Evolutionary conservation across 2,329 filamentous ascomycete genomes (phyloP), one percentile per base, ranked within the genome.

Genomic region (Sporothrix euskadiensis): DNA sequence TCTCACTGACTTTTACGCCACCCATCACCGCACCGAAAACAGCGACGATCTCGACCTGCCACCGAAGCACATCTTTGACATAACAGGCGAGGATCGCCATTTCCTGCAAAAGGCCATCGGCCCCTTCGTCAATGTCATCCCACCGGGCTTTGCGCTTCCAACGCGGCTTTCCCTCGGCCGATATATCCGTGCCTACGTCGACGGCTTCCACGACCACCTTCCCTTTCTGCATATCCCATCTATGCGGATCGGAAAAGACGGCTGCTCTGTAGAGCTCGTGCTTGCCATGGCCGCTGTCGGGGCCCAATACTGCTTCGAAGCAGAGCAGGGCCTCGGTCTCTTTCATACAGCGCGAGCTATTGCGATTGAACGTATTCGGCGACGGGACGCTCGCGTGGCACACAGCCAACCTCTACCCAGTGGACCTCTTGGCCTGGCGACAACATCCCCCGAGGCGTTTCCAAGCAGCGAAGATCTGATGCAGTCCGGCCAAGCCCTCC

Each of bases 261-360:
- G 74, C 39, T 73, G 52, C 6, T 41, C 74, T 12, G 71, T 76
- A 0, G 86, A 87, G 77, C 79, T 88, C 12, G 80, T 85, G 1
- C 80, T 88, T 2, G 84, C 85, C 12, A 81, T 87, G 73, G 85
- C 85, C 44, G 85, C 86, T 19, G 83, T 85, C 8, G 84, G 84
- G 1, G 81, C 84, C 1, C 80, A 83, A 47, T 85, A 85, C 76
- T 81, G 85, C 39, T 88, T 87, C 76, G 86, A 88, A 75, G 80
- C 80, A 19, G 80, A 80, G 10, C 80, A 85, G 69, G 87, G 86
- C 0, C 86, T 88, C 52, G 84, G 88, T 61, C 81, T 89, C 2
- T 89, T 88, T 77, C 85, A 87, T 78, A 85, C 86, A 14, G 86
- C 86, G 12, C 87, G 86, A 76, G 83, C 85, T 9, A 85, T 90